These are phyloP conservation scores for Byssothecium circinans DNA, from an alignment of 2,329 filamentous ascomycete species.

Conservation along the genomic window DNA sequence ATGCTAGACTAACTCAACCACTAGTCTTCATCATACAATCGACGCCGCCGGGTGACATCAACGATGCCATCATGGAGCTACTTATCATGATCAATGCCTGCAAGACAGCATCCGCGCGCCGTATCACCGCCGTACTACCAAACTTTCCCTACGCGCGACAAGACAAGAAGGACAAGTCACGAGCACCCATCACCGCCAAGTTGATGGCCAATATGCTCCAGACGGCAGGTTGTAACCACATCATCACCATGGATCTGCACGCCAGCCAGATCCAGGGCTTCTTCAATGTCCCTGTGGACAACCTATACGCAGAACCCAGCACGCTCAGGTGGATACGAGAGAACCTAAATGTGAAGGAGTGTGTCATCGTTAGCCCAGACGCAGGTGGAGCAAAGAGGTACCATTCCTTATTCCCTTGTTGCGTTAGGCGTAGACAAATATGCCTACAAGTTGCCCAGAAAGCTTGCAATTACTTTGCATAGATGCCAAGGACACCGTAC, in stretches of 20 bases:
- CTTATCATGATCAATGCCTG: constrained; percentile 98
- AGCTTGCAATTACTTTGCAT: neutral
- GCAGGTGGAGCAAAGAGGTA: constrained; percentile 90
- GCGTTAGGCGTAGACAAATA: neutral
- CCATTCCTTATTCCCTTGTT: constrained; percentile 15
- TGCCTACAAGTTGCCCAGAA: neutral
- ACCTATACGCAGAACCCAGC: constrained; percentile 91
- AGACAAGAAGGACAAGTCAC: constrained; percentile 95
- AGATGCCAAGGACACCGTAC: neutral
- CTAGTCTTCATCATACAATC: constrained; percentile 94
- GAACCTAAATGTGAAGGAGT: constrained; percentile 78
- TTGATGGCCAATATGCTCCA: constrained; percentile 98
- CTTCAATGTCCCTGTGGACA: constrained; percentile 80
- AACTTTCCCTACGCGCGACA: constrained; percentile 97
- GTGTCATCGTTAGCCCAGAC: constrained; percentile 92
- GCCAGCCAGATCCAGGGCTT: constrained; percentile 94
- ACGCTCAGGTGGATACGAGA: constrained; percentile 89
- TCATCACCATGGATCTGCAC: constrained; percentile 96
- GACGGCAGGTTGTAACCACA: constrained; percentile 87
- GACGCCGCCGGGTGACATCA: constrained; percentile 92
- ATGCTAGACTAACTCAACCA: constrained; percentile 21
- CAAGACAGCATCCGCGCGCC: constrained; percentile 79
- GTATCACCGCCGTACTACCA: constrained; percentile 92
- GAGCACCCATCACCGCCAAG: constrained; percentile 94
- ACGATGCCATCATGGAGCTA: constrained; percentile 96